Conservation (phyloP, 2,329 filamentous ascomycete species). For the Podosphaera fusca region DNA sequence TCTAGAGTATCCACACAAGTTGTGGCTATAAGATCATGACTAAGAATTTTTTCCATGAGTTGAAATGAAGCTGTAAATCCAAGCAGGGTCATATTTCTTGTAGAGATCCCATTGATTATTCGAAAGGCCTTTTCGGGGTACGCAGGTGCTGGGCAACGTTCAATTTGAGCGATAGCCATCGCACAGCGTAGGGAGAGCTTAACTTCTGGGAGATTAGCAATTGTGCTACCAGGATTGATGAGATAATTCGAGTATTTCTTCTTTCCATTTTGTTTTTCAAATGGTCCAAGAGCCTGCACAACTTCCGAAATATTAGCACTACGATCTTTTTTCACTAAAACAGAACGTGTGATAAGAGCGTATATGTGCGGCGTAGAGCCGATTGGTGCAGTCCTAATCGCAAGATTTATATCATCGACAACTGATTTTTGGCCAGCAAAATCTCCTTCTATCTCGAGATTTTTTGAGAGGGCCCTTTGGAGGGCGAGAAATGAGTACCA, state of each 20-base stretch:
- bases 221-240: constrained; percentile 23
- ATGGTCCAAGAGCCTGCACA: constrained; percentile 26
- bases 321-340: constrained; percentile 30
- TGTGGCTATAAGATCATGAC: constrained; percentile 24
- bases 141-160: constrained; percentile 20
- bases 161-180: constrained; percentile 35
- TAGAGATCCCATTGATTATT: constrained; percentile 26
- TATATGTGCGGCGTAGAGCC: constrained; percentile 48
- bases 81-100: constrained; percentile 24
- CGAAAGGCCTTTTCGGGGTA: constrained; percentile 22
- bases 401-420: constrained; percentile 35
- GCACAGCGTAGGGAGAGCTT: constrained; percentile 34
- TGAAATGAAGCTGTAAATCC: constrained; percentile 35
- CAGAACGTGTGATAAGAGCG: constrained; percentile 33
- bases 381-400: constrained; percentile 51
- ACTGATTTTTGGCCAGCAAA: constrained; percentile 20
- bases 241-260: constrained; percentile 19
- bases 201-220: constrained; percentile 26
- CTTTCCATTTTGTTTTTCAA: constrained; percentile 15
- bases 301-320: constrained; percentile 32
- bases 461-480: constrained; percentile 42
- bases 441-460: constrained; percentile 31
- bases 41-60: constrained; percentile 29
- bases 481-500: constrained; percentile 68
- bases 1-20: constrained; percentile 28